Base-by-base conservation (phyloP, 1,284 basidiomycete species). In the Volvariella surrecta region DNA sequence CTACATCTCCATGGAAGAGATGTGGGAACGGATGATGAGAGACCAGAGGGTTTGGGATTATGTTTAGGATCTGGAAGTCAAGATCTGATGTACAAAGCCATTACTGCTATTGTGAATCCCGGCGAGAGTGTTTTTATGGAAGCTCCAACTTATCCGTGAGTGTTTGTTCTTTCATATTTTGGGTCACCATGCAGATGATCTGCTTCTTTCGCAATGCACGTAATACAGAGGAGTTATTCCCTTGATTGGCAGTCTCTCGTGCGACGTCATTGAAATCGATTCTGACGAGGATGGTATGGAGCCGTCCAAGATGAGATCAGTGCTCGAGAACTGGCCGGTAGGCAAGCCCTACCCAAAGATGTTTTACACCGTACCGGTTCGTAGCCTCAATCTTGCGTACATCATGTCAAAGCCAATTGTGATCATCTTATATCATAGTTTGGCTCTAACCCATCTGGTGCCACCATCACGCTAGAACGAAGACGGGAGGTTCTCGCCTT, bases 61-160 rank as follows among this genome's bases (percentile, higher is more conserved):
- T 80, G 76, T 39, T 63, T 93, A 6, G 90, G 90, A 0, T 71
- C 71, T 21, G 92, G 91, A 4, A 85, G 82, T 44, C 90, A 94
- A 60, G 90, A 95, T 66, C 56, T 91, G 37, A 73, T 94, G 42
- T 83, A 73, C 63, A 93, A 93, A 72, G 84, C 80, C 45, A 3
- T 76, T 15, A 54, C 60, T 9, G 66, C 74, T 4, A 56, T 94
- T 37, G 64, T 92, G 19, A 82, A 92, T 57, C 76, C 74, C 1
- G 89, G 89, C 4, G 91, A 96, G 58, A 58, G 81, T 8, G 68
- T 94, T 32, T 67, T 95, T 28, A 72, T 93, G 31, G 92, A 95
- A 59, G 75, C 79, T 3, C 92, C 92, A 0, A 79, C 82, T n/a
- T 95, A 94, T 58, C 78, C 86, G 80, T 84, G 51, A 56, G 77